These are phyloP conservation scores for Sparassis latifolia DNA, from an alignment of 1,284 basidiomycete species.

Conservation along the genomic window DNA sequence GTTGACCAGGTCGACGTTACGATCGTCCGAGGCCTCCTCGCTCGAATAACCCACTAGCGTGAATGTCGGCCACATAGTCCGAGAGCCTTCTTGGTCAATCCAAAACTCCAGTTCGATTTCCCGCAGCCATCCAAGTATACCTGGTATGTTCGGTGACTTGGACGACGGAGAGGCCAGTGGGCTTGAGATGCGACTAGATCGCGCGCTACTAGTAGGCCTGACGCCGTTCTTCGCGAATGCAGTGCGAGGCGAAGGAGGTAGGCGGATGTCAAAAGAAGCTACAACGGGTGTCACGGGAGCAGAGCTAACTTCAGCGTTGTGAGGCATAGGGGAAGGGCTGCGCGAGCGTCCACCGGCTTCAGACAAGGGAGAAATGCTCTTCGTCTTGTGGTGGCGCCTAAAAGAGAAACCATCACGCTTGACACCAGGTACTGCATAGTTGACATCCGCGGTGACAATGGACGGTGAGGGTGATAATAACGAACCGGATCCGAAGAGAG, in stretches of 20 bases:
- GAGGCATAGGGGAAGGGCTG: neutral
- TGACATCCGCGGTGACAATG: constrained; percentile 5
- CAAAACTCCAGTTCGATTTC: constrained; percentile 53
- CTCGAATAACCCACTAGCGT: constrained; percentile 44
- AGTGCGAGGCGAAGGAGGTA: constrained; percentile 2
- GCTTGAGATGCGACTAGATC: constrained; percentile 6
- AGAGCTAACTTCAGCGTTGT: constrained; percentile 2
- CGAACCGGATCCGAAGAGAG: constrained; percentile 9
- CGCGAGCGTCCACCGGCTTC: neutral
- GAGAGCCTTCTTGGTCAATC: constrained; percentile 78
- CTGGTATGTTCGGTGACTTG: constrained; percentile 25
- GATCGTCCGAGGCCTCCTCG: constrained; percentile 13
- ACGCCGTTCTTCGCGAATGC: neutral
- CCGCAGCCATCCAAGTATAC: constrained; percentile 44
- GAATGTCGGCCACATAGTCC: constrained; percentile 52
- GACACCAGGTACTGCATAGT: constrained; percentile 8
- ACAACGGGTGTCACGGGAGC: constrained; percentile 5
- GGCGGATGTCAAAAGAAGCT: constrained; percentile 1
- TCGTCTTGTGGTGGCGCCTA: constrained; percentile 4
- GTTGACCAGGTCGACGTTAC: constrained; percentile 20
- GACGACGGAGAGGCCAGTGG: constrained; percentile 9
- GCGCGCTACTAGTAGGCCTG: constrained; percentile 1
- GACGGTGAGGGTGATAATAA: constrained; percentile 13
- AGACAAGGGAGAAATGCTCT: constrained; percentile 3
- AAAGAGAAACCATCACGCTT: constrained; percentile 7